phyloP scores from a whole-genome alignment of 2,329 filamentous ascomycete genomes.

The Cordyceps fumosorosea region DNA sequence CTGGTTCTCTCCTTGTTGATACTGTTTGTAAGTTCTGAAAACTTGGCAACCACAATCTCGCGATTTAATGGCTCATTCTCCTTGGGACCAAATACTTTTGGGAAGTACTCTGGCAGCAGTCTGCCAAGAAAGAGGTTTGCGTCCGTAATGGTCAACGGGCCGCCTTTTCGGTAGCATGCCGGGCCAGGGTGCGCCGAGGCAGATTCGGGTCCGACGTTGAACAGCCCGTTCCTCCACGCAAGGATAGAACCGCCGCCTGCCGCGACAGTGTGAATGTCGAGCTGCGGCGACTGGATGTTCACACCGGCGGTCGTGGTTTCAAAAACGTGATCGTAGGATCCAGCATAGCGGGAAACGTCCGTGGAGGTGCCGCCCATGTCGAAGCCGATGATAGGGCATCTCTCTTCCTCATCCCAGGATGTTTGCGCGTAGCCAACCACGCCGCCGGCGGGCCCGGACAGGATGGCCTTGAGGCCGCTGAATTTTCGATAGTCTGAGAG shows the following conservation, averaged over 20 bases:
- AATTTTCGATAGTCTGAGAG: constrained; percentile 54
- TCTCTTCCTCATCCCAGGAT: constrained; percentile 61
- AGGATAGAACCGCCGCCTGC: constrained; percentile 67
- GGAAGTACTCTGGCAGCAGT: constrained; percentile 56
- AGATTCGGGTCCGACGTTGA: constrained; percentile 66
- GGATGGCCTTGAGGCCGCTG: constrained; percentile 61
- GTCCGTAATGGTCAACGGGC: constrained; percentile 65
- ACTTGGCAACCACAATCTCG: constrained; percentile 33
- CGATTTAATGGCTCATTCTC: constrained; percentile 49
- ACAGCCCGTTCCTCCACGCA: constrained; percentile 65
- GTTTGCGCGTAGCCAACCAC: constrained; percentile 71
- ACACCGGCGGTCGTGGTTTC: constrained; percentile 74
- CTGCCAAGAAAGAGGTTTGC: constrained; percentile 64
- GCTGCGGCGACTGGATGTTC: constrained; percentile 70
- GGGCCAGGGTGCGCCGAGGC: constrained; percentile 65
- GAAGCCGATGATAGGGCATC: constrained; percentile 67
- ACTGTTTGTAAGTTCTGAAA: constrained; percentile 33
- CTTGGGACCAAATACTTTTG: constrained; percentile 64
- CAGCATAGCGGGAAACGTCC: constrained; percentile 62
- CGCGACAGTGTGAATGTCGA: constrained; percentile 77
- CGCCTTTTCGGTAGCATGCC: constrained; percentile 66
- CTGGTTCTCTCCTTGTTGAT: constrained; percentile 33
- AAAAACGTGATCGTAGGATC: constrained; percentile 43
- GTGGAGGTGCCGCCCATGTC: constrained; percentile 69
- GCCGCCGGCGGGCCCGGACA: constrained; percentile 70